Evolutionary conservation across 2,329 filamentous ascomycete species (phyloP), one percentile per base, ranked within the genome.

Genomic region (Sarocladium strictum): DNA sequence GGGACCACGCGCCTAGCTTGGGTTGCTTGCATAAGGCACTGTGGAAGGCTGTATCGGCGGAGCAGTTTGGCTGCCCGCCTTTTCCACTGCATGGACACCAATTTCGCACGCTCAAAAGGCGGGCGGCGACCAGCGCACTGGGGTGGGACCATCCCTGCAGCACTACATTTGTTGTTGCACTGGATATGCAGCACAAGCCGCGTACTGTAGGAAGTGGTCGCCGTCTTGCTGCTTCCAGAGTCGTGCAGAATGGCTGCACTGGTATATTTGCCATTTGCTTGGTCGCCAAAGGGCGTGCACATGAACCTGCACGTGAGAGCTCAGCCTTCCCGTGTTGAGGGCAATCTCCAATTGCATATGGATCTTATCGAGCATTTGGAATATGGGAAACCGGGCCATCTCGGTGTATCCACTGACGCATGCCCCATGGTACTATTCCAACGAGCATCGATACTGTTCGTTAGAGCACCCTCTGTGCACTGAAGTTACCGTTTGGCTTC

Each of bases 11-110:
- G 23, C 27, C 47, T 51, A 35, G 47, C 29, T 35, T 51, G 47
- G 27, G 47, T 51, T 51, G 47, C 24, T 49, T 51, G 47, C 47
- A 51, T 51, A 51, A 51, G 47, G 47, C 47, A 51, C 47, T 33
- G 29, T 35, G 6, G 17, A 33, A 51, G 47, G 47, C 47, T 33
- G 47, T 51, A 32, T 51, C 17, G 26, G 21, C 27, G 17, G 47
- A 12, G 5, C 33, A 15, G 10, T 21, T 35, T 32, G 26, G n/a
- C 43, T 35, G 47, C 47, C 47, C 47, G 47, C 47, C 47, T 51
- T 51, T 51, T 51, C 23, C 19, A 51, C 47, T 15, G 47, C 47
- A 35, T n/a, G 29, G 26, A 21, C 47, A 32, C 47, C 47, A 33
- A 33, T 51, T 35, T 27, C n/a, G 24, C 29, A 35, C 26, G 11